Evolutionary conservation across 805 yeast genomes (phyloP), one percentile per base, ranked within the genome.

Genomic region (Tetrapisispora taiwanensis): DNA sequence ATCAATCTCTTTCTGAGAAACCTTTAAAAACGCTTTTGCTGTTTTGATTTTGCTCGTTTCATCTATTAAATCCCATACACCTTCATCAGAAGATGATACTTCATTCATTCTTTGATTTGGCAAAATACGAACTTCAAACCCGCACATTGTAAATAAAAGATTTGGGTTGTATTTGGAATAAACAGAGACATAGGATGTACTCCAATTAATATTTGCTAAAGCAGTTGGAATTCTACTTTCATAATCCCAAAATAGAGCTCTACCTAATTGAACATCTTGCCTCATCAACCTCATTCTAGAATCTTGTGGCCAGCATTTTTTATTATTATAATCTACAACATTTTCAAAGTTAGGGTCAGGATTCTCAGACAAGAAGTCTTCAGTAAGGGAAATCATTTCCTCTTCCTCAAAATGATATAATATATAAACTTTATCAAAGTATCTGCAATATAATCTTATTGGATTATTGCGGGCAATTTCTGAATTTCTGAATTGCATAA

Each of bases 231-330:
- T 62, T 31, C 97, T 72, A 15, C 83, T 79, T 34, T 78, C 72
- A 30, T 92, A 66, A 60, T 92, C 97, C 95, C 96, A 87, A 59
- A 83, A 86, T 0, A 81, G 83, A 1, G 97, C 97, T 45, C 92
- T 70, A 1, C 97, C 98, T 6, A 92, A 69, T 52, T 87, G 84
- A 4, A 90, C 97, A 65, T 92, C 98, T 46, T 80, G 82, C 36
- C 96, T 72, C 79, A 89, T 80, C 41, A 92, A 65, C 51, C 87
- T 76, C 97, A 92, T 92, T 47, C 97, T 75, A 18, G 81, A 69
- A 59, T 92, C 97, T 37, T 84, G 69, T 3, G 98, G 96, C 99
- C 99, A 92, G 58, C 97, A 88, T 41, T 79, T 79, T 52, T 84
- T 83, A 52, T 87, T 90, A 55, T 84, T 84, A 62, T 88, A 90